Evolutionary conservation across 1,139 yeast species (phyloP).

Genomic region (Yamadazyma friedrichii): DNA sequence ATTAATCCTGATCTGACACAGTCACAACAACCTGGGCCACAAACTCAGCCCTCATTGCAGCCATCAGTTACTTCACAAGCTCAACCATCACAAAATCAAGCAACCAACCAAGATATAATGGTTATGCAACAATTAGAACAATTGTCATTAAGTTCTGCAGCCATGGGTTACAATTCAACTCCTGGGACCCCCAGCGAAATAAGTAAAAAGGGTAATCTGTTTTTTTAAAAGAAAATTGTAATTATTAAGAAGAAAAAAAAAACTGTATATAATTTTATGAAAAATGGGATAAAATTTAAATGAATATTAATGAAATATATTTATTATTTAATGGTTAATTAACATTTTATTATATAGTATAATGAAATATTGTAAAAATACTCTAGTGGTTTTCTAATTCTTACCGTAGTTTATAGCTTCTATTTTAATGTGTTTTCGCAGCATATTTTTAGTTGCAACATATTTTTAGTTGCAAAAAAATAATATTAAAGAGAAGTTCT

Average conservation of each 20-base stretch:
- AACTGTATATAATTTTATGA: not conserved
- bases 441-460: no score
- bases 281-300: not conserved
- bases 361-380: not conserved
- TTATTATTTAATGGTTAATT: conserved; percentile 5
- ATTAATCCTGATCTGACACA: not conserved
- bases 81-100: conserved; percentile 7
- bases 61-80: not conserved
- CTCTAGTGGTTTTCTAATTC: no score
- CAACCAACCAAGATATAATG: conserved; percentile 19
- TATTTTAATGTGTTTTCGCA: no score
- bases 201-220: conserved; percentile 8
- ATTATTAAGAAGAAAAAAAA: not conserved
- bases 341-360: not conserved
- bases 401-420: no score
- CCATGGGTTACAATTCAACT: conserved; percentile 47
- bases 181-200: conserved; percentile 39
- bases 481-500: no score
- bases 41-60: not conserved
- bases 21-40: not conserved
- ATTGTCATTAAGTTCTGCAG: conserved; percentile 48
- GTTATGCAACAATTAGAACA: conserved; percentile 52
- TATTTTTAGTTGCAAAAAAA: no score
- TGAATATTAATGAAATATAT: conserved; percentile 2
- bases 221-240: conserved; percentile 5